Base-by-base conservation (phyloP, 495 filamentous ascomycete species). In the Astrothelium subdiscretum region DNA sequence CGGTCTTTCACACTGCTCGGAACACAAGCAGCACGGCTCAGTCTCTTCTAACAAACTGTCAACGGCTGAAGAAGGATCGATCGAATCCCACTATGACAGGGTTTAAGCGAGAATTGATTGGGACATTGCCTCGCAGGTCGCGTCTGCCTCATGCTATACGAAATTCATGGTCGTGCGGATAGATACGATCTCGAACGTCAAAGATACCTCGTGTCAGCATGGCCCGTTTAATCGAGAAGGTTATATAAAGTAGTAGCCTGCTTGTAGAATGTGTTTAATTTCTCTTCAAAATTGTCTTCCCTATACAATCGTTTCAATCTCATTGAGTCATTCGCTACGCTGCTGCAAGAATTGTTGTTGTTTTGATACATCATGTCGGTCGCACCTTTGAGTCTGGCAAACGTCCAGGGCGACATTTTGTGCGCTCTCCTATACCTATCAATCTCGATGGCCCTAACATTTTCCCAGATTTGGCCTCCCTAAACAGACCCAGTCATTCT, bases 371-470 rank as follows among this genome's bases (percentile, higher is more conserved):
- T 10, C 24, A 54, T 54, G 48, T 20, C 48, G 20, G 22, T 54
- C 57, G 40, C 43, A 24, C 40, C 59, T 8, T 42, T 48, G 18
- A 31, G 31, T 1, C 43, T 62, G 13, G 59, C 42, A 51, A 62
- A 63, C 51, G 61, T 63, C 32, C 61, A 63, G 24, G 61, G 61
- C 18, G 61, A 63, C 51, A 58, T 63, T 32, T 32, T 63, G 31
- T 29, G 32, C n/a, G 61, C 29, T 29, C 48, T 2, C 10, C 8
- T 29, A 2, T 29, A 2, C 48, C 8, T 54, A 15, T 54, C 22
- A 54, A 1, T 54, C 48, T 54, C 48, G 8, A 54, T 0, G 2
- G 10, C 20, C 15, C 48, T 54, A 15, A 54, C 48, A 5, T 29
- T 54, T 29, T 29, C 48, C 22, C 20, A 54, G 48, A 54, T 54